These are phyloP conservation scores for Zalaria sp. DNA, from an alignment of 2,329 filamentous ascomycete species.

Conservation along the genomic window DNA sequence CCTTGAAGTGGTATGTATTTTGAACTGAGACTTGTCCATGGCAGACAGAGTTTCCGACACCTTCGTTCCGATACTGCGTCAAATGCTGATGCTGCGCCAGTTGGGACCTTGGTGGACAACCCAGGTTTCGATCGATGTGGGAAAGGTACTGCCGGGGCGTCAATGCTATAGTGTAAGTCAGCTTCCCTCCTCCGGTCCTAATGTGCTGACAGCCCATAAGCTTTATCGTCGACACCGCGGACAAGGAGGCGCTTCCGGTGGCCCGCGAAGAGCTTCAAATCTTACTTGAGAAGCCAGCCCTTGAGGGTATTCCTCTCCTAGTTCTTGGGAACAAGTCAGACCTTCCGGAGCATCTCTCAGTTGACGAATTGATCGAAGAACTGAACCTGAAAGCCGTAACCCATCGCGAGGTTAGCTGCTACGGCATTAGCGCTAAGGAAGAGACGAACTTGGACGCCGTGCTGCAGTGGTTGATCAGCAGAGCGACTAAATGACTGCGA, in stretches of 20 bases:
- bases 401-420: slow-evolving; percentile 91
- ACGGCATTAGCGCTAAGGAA: slow-evolving; percentile 96
- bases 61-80: background rate
- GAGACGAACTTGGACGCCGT: slow-evolving; percentile 98
- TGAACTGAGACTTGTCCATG: background rate
- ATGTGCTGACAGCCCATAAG: slow-evolving; percentile 21
- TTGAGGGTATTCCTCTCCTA: slow-evolving; percentile 81
- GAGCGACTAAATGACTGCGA: slow-evolving; percentile 50
- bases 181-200: background rate
- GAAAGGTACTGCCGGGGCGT: slow-evolving; percentile 96
- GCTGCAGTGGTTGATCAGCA: slow-evolving; percentile 88
- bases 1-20: slow-evolving; percentile 67
- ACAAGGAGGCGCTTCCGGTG: slow-evolving; percentile 60
- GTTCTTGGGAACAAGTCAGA: slow-evolving; percentile 97
- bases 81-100: slow-evolving; percentile 24
- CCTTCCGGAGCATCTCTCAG: slow-evolving; percentile 74
- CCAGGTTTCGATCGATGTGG: slow-evolving; percentile 97
- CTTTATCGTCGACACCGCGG: slow-evolving; percentile 95
- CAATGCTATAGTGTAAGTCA: slow-evolving; percentile 74
- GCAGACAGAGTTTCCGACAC: no score
- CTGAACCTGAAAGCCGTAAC: slow-evolving; percentile 81
- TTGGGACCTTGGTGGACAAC: slow-evolving; percentile 96
- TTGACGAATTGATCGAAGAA: slow-evolving; percentile 89
- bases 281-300: slow-evolving; percentile 67
- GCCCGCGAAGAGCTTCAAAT: slow-evolving; percentile 88